These are phyloP conservation scores for Polytrichum formosum DNA, from an alignment of 225 moss, liverwort and hornwort genomes.

Conservation along the genomic window DNA sequence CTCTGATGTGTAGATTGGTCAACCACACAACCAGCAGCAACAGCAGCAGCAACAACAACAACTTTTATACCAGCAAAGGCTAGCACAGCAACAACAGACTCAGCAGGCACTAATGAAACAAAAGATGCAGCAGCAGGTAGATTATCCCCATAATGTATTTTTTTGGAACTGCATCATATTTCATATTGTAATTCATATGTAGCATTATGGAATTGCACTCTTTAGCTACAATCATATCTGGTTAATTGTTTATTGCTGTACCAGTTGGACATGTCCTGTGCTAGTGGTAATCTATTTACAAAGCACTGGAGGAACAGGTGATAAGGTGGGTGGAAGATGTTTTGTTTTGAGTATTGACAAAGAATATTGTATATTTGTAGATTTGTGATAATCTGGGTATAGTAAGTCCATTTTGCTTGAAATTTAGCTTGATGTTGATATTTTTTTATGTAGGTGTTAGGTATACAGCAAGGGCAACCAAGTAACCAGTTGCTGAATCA, in stretches of 20 bases:
- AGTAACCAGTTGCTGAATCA: slow-evolving; percentile 8
- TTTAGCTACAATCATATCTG: too few species aligned
- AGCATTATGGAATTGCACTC: too few species aligned
- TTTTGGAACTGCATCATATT: not conserved
- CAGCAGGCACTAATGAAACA: slow-evolving; percentile 8
- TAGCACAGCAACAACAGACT: slow-evolving; percentile 8
- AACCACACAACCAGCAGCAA: slow-evolving; percentile 9
- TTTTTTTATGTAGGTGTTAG: not conserved
- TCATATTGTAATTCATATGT: too few species aligned
- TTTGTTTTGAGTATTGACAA: not conserved
- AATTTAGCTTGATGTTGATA: too few species aligned
- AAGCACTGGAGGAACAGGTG: too few species aligned
- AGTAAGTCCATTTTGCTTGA: too few species aligned
- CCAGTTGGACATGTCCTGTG: too few species aligned
- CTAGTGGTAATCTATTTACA: too few species aligned
- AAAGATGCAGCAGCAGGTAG: slow-evolving; percentile 9
- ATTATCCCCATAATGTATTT: not conserved
- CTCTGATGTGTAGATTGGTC: not conserved
- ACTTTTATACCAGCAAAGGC: slow-evolving; percentile 5
- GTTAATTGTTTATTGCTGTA: too few species aligned
- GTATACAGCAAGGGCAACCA: slow-evolving; percentile 11
- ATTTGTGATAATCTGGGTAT: too few species aligned
- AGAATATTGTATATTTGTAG: too few species aligned
- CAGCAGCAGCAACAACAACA: slow-evolving; percentile 8
- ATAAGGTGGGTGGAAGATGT: too few species aligned